Evolutionary conservation across 1,284 basidiomycete species (phyloP).

Genomic region (Ceratobasidium sp.): DNA sequence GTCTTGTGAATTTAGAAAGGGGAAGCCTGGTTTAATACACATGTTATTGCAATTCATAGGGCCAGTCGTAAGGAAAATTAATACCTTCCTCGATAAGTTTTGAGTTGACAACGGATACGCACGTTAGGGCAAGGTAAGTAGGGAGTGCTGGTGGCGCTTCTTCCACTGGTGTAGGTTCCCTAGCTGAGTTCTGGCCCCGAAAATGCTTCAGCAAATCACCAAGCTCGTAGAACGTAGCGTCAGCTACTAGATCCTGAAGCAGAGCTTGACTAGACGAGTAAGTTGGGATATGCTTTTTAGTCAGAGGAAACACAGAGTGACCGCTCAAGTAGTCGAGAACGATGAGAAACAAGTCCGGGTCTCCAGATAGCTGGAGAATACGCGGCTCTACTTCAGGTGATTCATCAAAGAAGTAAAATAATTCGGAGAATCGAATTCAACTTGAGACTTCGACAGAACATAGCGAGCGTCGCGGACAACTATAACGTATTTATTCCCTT

Average conservation of each 20-base stretch:
- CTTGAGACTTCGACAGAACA: neutral
- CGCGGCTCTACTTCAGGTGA: neutral
- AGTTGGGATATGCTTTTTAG: neutral
- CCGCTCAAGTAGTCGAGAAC: neutral
- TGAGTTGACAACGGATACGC: too few species aligned
- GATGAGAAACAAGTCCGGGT: slow-evolving; percentile 23
- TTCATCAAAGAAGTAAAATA: slow-evolving; percentile 9
- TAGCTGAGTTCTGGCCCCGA: too few species aligned
- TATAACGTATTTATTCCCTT: neutral
- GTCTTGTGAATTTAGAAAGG: neutral
- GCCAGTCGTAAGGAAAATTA: neutral
- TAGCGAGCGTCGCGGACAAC: neutral
- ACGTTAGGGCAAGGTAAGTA: too few species aligned
- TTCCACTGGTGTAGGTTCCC: neutral
- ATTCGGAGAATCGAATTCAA: slow-evolving; percentile 19
- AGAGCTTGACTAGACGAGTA: neutral
- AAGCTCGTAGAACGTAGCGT: slow-evolving; percentile 18
- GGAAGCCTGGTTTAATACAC: neutral
- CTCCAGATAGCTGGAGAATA: neutral
- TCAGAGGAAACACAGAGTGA: neutral
- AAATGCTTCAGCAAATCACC: neutral
- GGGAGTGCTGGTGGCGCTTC: too few species aligned
- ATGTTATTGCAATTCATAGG: neutral
- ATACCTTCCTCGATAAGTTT: neutral
- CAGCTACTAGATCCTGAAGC: neutral